Conservation (phyloP, 257 asterid species). For the Orobanche coerulescens region DNA sequence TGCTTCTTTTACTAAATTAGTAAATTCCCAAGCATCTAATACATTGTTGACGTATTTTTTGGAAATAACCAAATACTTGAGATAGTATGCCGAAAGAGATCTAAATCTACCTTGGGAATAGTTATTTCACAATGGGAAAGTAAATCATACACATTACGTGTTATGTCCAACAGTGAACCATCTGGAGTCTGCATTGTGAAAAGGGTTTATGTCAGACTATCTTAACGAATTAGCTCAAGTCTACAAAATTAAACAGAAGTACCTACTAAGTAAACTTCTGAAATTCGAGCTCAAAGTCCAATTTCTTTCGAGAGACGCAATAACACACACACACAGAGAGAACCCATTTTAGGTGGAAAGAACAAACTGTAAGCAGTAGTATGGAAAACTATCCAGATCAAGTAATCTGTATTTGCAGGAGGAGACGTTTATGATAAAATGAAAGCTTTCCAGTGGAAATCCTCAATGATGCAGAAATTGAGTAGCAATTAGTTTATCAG, state of each 20-base stretch:
- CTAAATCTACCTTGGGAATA: conserved; percentile 61
- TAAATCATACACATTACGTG: conserved; percentile 94
- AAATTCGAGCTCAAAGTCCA: conserved; percentile 6
- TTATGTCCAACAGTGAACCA: conserved; percentile 87
- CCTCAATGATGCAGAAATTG: conserved; percentile 4
- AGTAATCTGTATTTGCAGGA: conserved; percentile 7
- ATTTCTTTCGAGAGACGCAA: conserved; percentile 3
- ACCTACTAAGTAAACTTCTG: conserved; percentile 2
- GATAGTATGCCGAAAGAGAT: conserved; percentile 15
- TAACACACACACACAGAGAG: neutral
- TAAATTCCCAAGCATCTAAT: neutral
- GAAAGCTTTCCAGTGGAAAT: conserved; percentile 15
- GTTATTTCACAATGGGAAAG: conserved; percentile 72
- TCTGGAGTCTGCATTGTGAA: conserved; percentile 85
- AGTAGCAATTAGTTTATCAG: conserved; percentile 16
- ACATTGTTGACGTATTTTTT: conserved; percentile 4
- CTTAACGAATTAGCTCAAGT: neutral
- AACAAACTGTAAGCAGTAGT: neutral
- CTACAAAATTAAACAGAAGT: conserved; percentile 3
- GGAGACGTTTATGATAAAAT: conserved; percentile 16
- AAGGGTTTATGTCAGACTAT: conserved; percentile 8
- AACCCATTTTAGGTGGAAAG: neutral
- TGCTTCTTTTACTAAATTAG: too few species aligned
- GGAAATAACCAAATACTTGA: neutral
- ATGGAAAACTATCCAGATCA: conserved; percentile 13